Conservation (phyloP, 106 monocot genomes). For the Alisma plantagoaquatica region DNA sequence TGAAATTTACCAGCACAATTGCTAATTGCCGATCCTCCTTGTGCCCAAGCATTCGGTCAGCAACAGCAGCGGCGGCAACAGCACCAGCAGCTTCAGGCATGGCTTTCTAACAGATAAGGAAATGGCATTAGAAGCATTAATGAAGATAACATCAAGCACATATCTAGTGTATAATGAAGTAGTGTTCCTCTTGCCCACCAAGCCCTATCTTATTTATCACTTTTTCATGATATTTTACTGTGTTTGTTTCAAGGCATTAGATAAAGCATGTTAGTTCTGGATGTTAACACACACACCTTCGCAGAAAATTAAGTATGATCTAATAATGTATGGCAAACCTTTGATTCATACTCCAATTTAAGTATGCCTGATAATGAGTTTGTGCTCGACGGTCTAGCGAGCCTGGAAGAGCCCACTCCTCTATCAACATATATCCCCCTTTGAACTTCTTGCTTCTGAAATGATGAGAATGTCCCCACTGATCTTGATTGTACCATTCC, state of each 20-base stretch:
- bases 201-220: too few relatives aligned
- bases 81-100: slow-evolving; percentile 99
- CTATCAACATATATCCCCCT: slow-evolving; percentile 74
- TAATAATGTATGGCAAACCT: slow-evolving; percentile 29
- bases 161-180: too few relatives aligned
- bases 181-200: too few relatives aligned
- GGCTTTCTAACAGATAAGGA: slow-evolving; percentile 26
- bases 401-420: slow-evolving; percentile 73
- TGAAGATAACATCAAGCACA: too few relatives aligned
- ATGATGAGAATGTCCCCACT: slow-evolving; percentile 41
- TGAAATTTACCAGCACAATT: slow-evolving; percentile 80
- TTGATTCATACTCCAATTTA: slow-evolving; percentile 59
- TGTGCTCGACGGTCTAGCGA: slow-evolving; percentile 54
- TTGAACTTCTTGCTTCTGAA: slow-evolving; percentile 72
- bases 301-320: background rate
- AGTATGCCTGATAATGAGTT: slow-evolving; percentile 30
- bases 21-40: slow-evolving; percentile 71
- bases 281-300: background rate
- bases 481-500: slow-evolving; percentile 61
- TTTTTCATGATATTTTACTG: too few relatives aligned
- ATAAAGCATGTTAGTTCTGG: too few relatives aligned
- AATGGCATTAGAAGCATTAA: too few relatives aligned
- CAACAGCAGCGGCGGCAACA: slow-evolving; percentile 92
- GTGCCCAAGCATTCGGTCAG: slow-evolving; percentile 95
- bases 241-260: too few relatives aligned